Evolutionary conservation across 1,284 basidiomycete species (phyloP).

Genomic region (Entoloma clypeatum): DNA sequence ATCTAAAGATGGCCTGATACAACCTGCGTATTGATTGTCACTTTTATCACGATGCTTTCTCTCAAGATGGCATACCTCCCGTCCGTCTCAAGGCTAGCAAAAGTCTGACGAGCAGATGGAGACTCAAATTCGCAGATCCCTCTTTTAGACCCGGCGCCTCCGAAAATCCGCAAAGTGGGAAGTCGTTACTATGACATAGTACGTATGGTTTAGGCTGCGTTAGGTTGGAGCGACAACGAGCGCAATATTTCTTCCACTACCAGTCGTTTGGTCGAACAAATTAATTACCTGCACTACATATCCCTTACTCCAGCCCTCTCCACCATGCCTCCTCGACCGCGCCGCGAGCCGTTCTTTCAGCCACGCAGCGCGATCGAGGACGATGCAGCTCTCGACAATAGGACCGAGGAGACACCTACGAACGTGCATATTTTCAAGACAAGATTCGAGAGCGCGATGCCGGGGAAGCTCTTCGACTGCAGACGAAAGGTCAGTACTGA

Average conservation of each 20-base stretch:
- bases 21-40: no score
- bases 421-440: conserved; percentile 43
- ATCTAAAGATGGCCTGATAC: no score
- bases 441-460: conserved; percentile 26
- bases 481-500: conserved; percentile 33
- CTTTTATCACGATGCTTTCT: no score
- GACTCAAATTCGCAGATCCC: no score
- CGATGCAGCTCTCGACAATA: conserved; percentile 45
- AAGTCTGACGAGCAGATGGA: no score
- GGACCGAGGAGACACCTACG: conserved; percentile 51
- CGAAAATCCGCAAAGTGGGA: no score
- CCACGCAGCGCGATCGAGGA: conserved; percentile 48
- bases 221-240: conserved; percentile 40
- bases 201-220: no score
- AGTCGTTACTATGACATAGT: no score
- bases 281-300: conserved; percentile 46
- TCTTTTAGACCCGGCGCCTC: no score
- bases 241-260: conserved; percentile 63
- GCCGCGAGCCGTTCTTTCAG: conserved; percentile 33
- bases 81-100: no score
- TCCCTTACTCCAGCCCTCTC: not conserved
- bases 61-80: no score
- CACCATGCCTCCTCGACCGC: conserved; percentile 7
- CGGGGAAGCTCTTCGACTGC: not conserved
- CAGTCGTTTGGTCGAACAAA: conserved; percentile 62